These are phyloP conservation scores for Panaeolus cyanescens DNA, from an alignment of 768 basidiomycete genomes.

Conservation along the genomic window DNA sequence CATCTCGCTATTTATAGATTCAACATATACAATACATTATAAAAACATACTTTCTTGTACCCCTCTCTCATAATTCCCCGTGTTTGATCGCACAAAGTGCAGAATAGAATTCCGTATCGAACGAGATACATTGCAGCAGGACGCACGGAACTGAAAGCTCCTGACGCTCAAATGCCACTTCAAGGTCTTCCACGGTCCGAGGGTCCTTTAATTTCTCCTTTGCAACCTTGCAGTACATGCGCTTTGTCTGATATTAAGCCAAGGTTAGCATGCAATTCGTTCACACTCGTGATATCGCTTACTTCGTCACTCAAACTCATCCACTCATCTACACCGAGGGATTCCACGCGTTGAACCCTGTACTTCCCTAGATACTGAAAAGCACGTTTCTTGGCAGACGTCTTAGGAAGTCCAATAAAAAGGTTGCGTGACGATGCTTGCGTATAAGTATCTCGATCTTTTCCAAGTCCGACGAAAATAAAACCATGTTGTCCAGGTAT, in stretches of 20 bases:
- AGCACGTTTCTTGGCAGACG: slow-evolving; percentile 23
- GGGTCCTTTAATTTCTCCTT: slow-evolving; percentile 39
- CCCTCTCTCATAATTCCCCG: not conserved
- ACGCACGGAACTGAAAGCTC: slow-evolving; percentile 49
- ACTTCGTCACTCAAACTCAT: slow-evolving; percentile 39
- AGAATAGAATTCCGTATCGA: slow-evolving; percentile 40
- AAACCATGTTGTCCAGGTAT: slow-evolving; percentile 52
- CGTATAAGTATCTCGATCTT: slow-evolving; percentile 43
- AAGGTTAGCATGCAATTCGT: not conserved
- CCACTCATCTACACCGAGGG: slow-evolving; percentile 51
- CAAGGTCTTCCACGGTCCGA: slow-evolving; percentile 33
- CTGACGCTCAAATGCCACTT: slow-evolving; percentile 47
- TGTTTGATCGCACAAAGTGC: not conserved
- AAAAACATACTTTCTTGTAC: not conserved
- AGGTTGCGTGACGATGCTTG: slow-evolving; percentile 41
- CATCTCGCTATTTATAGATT: not conserved
- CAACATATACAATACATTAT: not conserved
- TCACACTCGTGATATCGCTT: slow-evolving; percentile 10
- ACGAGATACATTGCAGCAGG: slow-evolving; percentile 44
- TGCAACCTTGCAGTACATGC: slow-evolving; percentile 38
- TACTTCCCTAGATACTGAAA: slow-evolving; percentile 52
- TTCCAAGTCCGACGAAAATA: slow-evolving; percentile 56
- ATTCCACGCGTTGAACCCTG: slow-evolving; percentile 39
- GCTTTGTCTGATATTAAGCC: slow-evolving; percentile 25
- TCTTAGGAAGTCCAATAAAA: slow-evolving; percentile 43